Evolutionary conservation across 139 green algal genomes (phyloP).

Genomic region (Raphidocelis subcapitata): DNA sequence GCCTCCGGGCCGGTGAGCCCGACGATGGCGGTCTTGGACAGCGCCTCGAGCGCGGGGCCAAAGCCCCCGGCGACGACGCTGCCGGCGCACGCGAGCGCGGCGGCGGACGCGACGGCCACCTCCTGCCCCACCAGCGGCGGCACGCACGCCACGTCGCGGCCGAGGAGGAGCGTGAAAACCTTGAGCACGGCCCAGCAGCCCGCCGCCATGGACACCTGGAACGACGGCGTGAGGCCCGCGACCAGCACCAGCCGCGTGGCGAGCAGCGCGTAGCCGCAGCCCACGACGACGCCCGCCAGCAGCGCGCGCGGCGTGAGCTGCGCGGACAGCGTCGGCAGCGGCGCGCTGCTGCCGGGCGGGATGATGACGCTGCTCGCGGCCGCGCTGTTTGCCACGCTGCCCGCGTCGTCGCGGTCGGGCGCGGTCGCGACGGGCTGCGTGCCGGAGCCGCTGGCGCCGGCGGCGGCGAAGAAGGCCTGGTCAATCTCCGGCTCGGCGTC

Average conservation of each 20-base stretch:
- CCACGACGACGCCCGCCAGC: conserved; percentile 14
- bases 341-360: conserved; percentile 13
- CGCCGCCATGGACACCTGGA: conserved; percentile 14
- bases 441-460: no score
- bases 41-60: conserved; percentile 15
- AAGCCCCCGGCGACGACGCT: conserved; percentile 10
- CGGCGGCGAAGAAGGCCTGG: no score
- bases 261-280: conserved; percentile 14
- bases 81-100: conserved; percentile 15
- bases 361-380: conserved; percentile 4
- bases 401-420: no score
- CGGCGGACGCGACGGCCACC: conserved; percentile 17
- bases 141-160: conserved; percentile 27
- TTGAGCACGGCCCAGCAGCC: conserved; percentile 21
- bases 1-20: not conserved
- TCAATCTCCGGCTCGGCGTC: no score
- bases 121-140: conserved; percentile 9
- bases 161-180: conserved; percentile 4
- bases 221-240: not conserved
- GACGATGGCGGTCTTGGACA: not conserved
- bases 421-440: no score
- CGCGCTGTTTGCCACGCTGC: no score
- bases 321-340: conserved; percentile 7
- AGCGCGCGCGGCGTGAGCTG: conserved; percentile 17
- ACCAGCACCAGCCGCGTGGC: conserved; percentile 12